Base-by-base conservation (phyloP, 352 stramenopile genomes). In the Phytophthora colocasiae region DNA sequence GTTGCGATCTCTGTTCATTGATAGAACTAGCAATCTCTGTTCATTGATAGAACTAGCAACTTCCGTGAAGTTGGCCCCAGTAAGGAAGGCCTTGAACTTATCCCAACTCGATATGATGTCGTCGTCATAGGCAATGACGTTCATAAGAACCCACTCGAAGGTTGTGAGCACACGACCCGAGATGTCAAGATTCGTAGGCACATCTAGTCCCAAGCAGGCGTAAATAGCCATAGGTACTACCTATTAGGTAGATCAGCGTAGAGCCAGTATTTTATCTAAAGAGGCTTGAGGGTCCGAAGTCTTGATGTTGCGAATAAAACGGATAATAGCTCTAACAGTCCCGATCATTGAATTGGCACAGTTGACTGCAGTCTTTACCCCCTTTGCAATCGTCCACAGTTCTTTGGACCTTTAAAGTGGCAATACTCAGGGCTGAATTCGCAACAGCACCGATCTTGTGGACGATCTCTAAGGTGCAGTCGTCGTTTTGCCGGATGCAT, bases 391-490 rank as follows among this genome's bases (percentile, higher is more conserved):
- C 6, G 24, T 41, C 17, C 38, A 40, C 49, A 82, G 32, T 19
- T 73, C 45, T 17, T 64, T 66, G 41, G 75, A 34, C 31, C 12
- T 70, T 70, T 6, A 49, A 31, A 9, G 50, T 66, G 5, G 66
- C 68, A 2, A 53, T 34, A 19, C 58, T 73, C 26, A 80, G 46
- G 4, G 60, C 68, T 1, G 48, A 54, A 4, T 63, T 64, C 4
- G 62, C 71, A 63, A 17, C 51, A 22, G 2, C 14, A 47, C 12
- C 36, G 19, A 73, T 19, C 49, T 78, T 77, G 2, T 40, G 44
- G 26, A 76, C 4, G 6, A 83, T 52, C 77, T 43, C 71, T 71
- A 78, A 75, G 48, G 63, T 71, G 27, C 77, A 83, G 32, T 77
- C 46, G 36, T 43, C 40, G 40, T 26, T 43, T 9, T 43, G 36